phyloP scores from a whole-genome alignment of 2,329 filamentous ascomycete species.

The Penicillium sp. region DNA sequence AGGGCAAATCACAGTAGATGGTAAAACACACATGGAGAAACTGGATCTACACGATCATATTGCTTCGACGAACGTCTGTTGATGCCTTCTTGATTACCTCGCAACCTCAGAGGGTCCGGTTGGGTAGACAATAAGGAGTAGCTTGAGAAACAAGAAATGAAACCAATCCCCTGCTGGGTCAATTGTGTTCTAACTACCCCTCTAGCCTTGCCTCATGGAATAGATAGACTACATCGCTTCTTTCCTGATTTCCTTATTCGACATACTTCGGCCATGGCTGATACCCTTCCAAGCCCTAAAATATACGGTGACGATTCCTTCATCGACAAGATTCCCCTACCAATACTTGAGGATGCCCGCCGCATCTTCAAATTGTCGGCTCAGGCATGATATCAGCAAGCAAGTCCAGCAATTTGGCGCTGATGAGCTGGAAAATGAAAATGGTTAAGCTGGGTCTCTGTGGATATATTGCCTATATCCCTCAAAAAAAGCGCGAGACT shows the following conservation, averaged over 20 bases:
- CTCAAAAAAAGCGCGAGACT: conserved; percentile 46
- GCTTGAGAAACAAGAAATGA: background rate
- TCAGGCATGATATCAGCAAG: conserved; percentile 23
- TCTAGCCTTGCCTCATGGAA: no score
- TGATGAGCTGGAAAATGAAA: conserved; percentile 45
- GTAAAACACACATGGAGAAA: background rate
- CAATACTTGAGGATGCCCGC: conserved; percentile 37
- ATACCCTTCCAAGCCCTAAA: background rate
- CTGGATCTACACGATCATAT: background rate
- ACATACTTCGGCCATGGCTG: no score
- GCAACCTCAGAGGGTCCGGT: background rate
- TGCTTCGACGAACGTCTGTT: background rate
- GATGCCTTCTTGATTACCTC: background rate
- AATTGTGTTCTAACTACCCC: background rate
- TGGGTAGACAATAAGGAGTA: background rate
- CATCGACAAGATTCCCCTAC: conserved; percentile 38
- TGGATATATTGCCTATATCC: conserved; percentile 47
- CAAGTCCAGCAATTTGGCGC: conserved; percentile 35
- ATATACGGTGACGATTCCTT: conserved; percentile 45
- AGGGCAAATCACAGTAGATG: background rate
- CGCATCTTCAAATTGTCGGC: conserved; percentile 43
- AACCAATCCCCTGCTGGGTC: no score
- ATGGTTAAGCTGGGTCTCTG: conserved; percentile 45
- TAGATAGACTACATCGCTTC: no score
- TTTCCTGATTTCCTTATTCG: no score